Base-by-base conservation (phyloP, 2,329 filamentous ascomycete species). In the Leptodontidium sp. region DNA sequence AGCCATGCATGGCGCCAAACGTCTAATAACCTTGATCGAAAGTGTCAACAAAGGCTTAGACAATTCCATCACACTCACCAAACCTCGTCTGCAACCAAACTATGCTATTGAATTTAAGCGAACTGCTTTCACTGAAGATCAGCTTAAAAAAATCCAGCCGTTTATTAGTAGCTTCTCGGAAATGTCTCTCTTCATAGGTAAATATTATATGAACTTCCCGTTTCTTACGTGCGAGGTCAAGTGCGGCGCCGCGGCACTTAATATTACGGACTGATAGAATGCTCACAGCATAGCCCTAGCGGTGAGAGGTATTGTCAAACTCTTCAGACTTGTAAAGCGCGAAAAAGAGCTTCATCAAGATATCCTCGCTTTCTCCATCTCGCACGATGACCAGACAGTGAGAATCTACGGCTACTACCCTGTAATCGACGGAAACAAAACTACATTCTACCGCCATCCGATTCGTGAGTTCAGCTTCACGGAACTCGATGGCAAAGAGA, bases 161-260 rank as follows among this genome's bases (percentile, higher is more conserved):
- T 81, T 80, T 58, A 72, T 82, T 61, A 78, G 79, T 65, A 73
- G 82, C 29, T 75, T 76, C 8, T 53, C 57, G 38, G 75, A 76
- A 17, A 77, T 81, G 43, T 62, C 57, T 55, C 55, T 64, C 14
- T 67, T 72, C 52, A 81, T 82, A 76, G 81, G 75, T 15, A 86
- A 82, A 29, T 82, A 79, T 65, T 76, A 80, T 9, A 84, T 85
- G 79, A 83, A 81, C 75, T 84, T 86, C 70, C 83, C 82, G 6
- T 86, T 85, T 70, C 75, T 86, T 0, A 80, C 81, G 0, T 82
- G 80, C 75, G 82, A 86, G 73, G 82, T 85, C 2, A 84, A n/a
- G n/a, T n/a, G n/a, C n/a, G n/a, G n/a, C n/a, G n/a, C n/a, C n/a
- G n/a, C n/a, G n/a, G n/a, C n/a, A n/a, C n/a, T n/a, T n/a, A n/a